These are phyloP conservation scores for Stenocarpella maydis DNA, from an alignment of 2,329 filamentous ascomycete species.

Conservation along the genomic window DNA sequence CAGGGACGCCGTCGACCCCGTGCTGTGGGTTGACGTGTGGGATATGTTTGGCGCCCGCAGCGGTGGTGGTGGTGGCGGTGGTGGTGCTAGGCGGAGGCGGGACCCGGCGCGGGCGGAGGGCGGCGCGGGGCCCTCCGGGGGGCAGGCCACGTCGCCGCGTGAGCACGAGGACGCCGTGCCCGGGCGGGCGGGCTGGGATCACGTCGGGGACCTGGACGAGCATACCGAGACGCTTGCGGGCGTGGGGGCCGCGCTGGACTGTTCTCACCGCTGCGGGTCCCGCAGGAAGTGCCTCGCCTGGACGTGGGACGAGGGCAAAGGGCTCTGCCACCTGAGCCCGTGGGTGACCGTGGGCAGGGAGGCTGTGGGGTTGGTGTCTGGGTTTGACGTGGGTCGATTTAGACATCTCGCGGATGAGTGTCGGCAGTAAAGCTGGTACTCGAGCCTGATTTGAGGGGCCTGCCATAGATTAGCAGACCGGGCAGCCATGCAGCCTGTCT, in stretches of 20 bases:
- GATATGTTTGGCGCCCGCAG: slow-evolving; percentile 52
- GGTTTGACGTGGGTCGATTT: slow-evolving; percentile 44
- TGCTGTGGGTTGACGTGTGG: slow-evolving; percentile 61
- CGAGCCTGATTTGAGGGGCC: not conserved
- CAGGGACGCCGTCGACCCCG: slow-evolving; percentile 46
- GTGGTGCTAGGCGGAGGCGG: not conserved
- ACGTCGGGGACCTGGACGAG: slow-evolving; percentile 58
- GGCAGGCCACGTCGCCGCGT: slow-evolving; percentile 45
- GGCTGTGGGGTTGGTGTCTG: slow-evolving; percentile 46
- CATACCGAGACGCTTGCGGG: slow-evolving; percentile 48
- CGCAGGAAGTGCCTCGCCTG: slow-evolving; percentile 56
- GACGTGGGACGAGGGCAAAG: slow-evolving; percentile 53
- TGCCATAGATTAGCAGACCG: not conserved
- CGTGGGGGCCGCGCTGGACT: slow-evolving; percentile 50
- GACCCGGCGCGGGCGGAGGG: not conserved
- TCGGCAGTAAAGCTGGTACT: not conserved
- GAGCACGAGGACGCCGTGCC: slow-evolving; percentile 45
- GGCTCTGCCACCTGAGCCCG: slow-evolving; percentile 55
- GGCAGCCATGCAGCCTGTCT: too few species aligned
- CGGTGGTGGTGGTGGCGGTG: slow-evolving; percentile 1
- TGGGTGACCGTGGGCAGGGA: slow-evolving; percentile 58
- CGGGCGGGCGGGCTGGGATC: slow-evolving; percentile 53
- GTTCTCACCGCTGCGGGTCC: slow-evolving; percentile 51
- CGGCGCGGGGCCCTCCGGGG: not conserved
- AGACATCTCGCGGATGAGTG: slow-evolving; percentile 18